Evolutionary conservation across 352 stramenopile genomes (phyloP), one percentile per base, ranked within the genome.

Genomic region (Elongisporangium undulatum): DNA sequence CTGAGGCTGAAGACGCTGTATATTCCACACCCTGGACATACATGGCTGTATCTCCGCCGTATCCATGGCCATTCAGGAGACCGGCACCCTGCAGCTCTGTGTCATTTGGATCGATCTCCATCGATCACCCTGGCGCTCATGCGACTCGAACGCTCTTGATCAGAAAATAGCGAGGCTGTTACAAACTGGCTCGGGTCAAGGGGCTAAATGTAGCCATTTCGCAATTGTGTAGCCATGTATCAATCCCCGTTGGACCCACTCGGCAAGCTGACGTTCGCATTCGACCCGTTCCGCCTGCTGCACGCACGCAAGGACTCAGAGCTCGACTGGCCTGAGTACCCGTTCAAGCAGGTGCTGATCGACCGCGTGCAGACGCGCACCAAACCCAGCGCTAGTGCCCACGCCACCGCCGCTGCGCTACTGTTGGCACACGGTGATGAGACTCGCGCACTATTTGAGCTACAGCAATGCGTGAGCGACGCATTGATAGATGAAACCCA

Each of bases 261-360:
- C 13, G 67, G 67, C 21, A 62, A 67, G 29, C 67, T 90, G 1
- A 56, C 57, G 50, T 87, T 90, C 52, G 69, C 72, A 5, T 89
- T 87, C 53, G 81, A 90, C 49, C 78, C 78, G 6, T 39, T 90
- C 13, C 66, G 67, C 4, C 59, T 75, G 15, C 58, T 78, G 4
- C 75, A 90, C 53, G 69, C 76, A 10, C 71, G 75, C 39, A 63
- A 77, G 4, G 64, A 74, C 49, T 79, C 78, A 19, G 53, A 64
- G 22, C 58, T 90, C 34, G 58, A 56, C 49, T 90, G 78, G 81
- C 75, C 72, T 13, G 81, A 89, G 56, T 90, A 71, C 59, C 81
- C 81, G 0, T 90, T 81, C 71, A 90, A 90, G 57, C 78, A 87
- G 59, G 77, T 87, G 53, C 51, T 67, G 17, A 80, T 90, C 26